Conservation (phyloP, 2,329 filamentous ascomycete genomes). For the Trichoderma lentiforme region DNA sequence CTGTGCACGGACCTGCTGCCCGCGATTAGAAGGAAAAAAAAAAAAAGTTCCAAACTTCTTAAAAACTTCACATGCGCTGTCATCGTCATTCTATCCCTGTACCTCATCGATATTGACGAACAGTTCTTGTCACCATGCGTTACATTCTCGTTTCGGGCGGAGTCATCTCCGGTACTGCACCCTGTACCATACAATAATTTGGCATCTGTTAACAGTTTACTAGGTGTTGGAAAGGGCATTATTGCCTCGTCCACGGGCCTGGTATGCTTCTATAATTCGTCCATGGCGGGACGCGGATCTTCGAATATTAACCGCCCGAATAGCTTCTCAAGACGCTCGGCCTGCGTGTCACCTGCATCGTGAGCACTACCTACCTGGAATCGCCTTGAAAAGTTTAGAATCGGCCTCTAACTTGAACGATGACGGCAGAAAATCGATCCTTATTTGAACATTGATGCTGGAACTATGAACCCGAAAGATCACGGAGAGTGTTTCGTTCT, state of each 20-base stretch:
- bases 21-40: background rate
- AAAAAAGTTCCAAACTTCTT: background rate
- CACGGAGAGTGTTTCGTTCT: slow-evolving; percentile 90
- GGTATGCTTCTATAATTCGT: background rate
- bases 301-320: background rate
- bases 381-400: background rate
- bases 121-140: slow-evolving; percentile 25
- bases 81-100: background rate
- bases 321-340: slow-evolving; percentile 13
- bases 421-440: slow-evolving; percentile 42
- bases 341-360: slow-evolving; percentile 16
- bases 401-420: background rate
- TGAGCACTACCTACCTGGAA: background rate
- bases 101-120: background rate
- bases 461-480: slow-evolving; percentile 33
- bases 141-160: slow-evolving; percentile 35
- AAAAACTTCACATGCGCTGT: slow-evolving; percentile 1
- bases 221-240: slow-evolving; percentile 16
- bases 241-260: slow-evolving; percentile 6
- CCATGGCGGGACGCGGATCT: background rate
- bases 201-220: background rate
- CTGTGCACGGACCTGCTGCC: background rate
- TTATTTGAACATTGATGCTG: slow-evolving; percentile 42
- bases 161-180: slow-evolving; percentile 58
- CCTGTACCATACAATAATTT: background rate